Conservation (phyloP, 164 flowering plant species). For the Annona squamosa region DNA sequence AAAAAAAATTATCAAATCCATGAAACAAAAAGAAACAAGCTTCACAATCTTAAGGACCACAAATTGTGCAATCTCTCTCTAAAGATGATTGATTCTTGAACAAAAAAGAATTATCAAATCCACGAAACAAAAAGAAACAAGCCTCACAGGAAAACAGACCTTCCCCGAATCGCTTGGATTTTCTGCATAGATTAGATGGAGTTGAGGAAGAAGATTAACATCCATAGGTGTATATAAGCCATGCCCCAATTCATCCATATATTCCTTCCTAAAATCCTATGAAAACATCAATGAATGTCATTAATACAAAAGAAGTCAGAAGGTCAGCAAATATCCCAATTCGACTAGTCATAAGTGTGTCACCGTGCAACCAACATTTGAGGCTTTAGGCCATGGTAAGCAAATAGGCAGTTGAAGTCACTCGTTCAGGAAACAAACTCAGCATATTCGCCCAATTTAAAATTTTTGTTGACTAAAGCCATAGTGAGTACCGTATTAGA, state of each 20-base stretch:
- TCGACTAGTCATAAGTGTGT: not conserved
- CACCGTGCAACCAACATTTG: not conserved
- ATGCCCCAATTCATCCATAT: conserved; percentile 76
- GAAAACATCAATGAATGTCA: conserved; percentile 5
- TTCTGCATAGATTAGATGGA: conserved; percentile 85
- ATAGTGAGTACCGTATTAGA: too few relatives aligned
- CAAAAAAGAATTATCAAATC: not conserved
- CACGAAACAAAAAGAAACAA: not conserved
- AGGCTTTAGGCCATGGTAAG: not conserved
- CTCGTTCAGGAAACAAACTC: not conserved
- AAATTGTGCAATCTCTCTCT: not conserved
- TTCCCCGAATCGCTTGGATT: conserved; percentile 99
- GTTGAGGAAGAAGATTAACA: conserved; percentile 67
- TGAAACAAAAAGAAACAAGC: not conserved
- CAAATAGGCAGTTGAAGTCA: not conserved
- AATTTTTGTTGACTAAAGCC: too few relatives aligned
- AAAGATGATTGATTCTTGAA: not conserved
- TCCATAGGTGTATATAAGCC: conserved; percentile 82
- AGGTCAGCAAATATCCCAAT: not conserved
- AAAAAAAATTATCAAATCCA: not conserved
- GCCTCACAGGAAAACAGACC: conserved; percentile 31
- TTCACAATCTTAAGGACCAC: not conserved
- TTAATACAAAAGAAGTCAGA: not conserved
- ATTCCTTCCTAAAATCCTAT: conserved; percentile 75
- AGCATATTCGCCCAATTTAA: too few relatives aligned